A percentile compares a stretch with the other conserved stretches of the same genome.
Evolutionary conservation across 768 basidiomycete species (phyloP).

Genomic region (Tulasnella calospora): DNA sequence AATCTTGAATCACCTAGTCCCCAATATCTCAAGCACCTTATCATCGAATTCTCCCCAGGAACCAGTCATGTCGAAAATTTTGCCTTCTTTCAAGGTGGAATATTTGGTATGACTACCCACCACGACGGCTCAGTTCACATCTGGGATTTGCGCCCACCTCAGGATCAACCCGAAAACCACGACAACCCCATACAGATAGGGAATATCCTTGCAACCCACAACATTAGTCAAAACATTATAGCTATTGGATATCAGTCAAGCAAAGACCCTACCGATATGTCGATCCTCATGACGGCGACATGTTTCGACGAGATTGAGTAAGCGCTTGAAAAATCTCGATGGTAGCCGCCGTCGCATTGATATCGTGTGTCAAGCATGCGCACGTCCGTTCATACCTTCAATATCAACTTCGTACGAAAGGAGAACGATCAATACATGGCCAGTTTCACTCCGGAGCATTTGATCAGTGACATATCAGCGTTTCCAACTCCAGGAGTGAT

Average conservation of each 20-base stretch:
- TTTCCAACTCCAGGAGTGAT: background rate
- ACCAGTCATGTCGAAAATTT: background rate
- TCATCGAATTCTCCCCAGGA: background rate
- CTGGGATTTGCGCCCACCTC: background rate
- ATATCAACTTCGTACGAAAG: background rate
- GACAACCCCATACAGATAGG: background rate
- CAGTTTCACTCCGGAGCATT: background rate
- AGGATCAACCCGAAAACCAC: background rate
- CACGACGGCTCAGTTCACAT: background rate
- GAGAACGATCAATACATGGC: background rate
- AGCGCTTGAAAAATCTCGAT: background rate
- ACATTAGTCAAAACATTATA: background rate
- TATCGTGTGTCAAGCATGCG: background rate
- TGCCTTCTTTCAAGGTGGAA: background rate
- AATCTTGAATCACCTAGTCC: background rate
- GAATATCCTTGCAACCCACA: background rate
- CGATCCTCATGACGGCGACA: background rate
- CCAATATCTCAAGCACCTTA: background rate
- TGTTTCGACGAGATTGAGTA: background rate
- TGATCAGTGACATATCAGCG: background rate
- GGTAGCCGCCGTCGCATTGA: background rate
- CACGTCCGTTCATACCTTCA: background rate
- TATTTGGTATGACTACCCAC: background rate
- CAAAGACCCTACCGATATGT: background rate
- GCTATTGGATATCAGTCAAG: background rate